Evolutionary conservation across 768 basidiomycete species (phyloP).

Genomic region (Boletus pseudopeckii): DNA sequence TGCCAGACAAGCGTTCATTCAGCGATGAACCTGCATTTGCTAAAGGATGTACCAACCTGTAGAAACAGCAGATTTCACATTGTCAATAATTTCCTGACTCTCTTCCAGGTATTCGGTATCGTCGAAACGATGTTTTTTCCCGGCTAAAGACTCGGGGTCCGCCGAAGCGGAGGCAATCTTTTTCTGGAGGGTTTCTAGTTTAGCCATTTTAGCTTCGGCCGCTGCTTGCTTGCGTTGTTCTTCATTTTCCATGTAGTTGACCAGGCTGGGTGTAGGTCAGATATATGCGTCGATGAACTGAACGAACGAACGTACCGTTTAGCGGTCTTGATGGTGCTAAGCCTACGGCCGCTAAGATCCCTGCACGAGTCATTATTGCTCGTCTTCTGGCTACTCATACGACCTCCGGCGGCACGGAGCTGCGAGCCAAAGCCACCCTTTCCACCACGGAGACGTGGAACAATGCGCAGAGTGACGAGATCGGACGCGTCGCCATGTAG

Average conservation of each 20-base stretch:
- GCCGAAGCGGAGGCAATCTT: conserved; percentile 49
- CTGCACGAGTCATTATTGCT: conserved; percentile 94
- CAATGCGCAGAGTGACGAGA: conserved; percentile 68
- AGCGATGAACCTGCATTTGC: background rate
- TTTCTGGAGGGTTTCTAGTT: conserved; percentile 81
- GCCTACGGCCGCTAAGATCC: conserved; percentile 83
- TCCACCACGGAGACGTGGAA: conserved; percentile 76
- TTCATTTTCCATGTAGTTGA: conserved; percentile 82
- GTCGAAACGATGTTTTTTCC: conserved; percentile 86
- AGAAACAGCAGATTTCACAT: conserved; percentile 86
- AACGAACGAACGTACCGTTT: conserved; percentile 62
- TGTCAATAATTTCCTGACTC: conserved; percentile 85
- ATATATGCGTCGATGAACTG: background rate
- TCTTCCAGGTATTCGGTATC: conserved; percentile 92
- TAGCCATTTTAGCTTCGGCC: conserved; percentile 73
- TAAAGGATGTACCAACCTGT: conserved; percentile 50
- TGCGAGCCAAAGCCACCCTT: conserved; percentile 98
- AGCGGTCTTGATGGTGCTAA: conserved; percentile 95
- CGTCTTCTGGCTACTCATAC: conserved; percentile 96
- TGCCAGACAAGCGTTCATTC: conserved; percentile 31
- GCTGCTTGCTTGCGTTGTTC: conserved; percentile 77
- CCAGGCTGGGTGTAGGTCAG: conserved; percentile 48
- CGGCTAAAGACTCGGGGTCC: conserved; percentile 49
- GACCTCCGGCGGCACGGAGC: conserved; percentile 92
- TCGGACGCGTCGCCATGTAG: conserved; percentile 30